Evolutionary conservation across 176 grass and related monocot genomes (phyloP).

Genomic region (Cymbopogon citratus): DNA sequence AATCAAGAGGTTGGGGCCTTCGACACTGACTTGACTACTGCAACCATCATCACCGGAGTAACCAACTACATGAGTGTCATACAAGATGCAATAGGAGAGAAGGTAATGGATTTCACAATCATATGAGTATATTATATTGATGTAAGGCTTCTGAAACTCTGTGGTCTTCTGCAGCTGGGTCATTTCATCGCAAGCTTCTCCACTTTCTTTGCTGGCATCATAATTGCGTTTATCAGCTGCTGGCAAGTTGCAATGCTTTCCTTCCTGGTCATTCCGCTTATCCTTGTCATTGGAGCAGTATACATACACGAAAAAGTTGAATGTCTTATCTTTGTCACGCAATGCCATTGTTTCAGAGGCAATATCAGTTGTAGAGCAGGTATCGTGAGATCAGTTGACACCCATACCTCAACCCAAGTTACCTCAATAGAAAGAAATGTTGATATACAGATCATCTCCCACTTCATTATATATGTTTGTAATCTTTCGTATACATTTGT

Average conservation of each 20-base stretch:
- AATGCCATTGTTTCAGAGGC: constrained; percentile 36
- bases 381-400: constrained; percentile 14
- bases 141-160: not conserved
- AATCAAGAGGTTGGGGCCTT: constrained; percentile 60
- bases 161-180: constrained; percentile 41
- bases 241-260: constrained; percentile 61
- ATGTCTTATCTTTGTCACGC: constrained; percentile 26
- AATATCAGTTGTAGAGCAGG: constrained; percentile 56
- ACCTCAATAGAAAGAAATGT: not conserved
- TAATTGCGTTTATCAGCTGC: constrained; percentile 51
- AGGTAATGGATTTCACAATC: constrained; percentile 35
- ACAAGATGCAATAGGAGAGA: constrained; percentile 73
- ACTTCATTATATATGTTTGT: not conserved
- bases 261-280: constrained; percentile 48
- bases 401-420: not conserved
- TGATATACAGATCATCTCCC: not conserved
- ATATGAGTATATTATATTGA: not conserved
- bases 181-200: constrained; percentile 58
- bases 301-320: constrained; percentile 49
- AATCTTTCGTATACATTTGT: not conserved
- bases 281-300: constrained; percentile 44
- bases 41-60: constrained; percentile 43
- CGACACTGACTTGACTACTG: constrained; percentile 56
- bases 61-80: constrained; percentile 64
- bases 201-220: constrained; percentile 45